Percentiles rank a stretch among this genome's conserved stretches.
phyloP scores from a whole-genome alignment of 2,329 filamentous ascomycete species.

The Hypoxylon sp. region DNA sequence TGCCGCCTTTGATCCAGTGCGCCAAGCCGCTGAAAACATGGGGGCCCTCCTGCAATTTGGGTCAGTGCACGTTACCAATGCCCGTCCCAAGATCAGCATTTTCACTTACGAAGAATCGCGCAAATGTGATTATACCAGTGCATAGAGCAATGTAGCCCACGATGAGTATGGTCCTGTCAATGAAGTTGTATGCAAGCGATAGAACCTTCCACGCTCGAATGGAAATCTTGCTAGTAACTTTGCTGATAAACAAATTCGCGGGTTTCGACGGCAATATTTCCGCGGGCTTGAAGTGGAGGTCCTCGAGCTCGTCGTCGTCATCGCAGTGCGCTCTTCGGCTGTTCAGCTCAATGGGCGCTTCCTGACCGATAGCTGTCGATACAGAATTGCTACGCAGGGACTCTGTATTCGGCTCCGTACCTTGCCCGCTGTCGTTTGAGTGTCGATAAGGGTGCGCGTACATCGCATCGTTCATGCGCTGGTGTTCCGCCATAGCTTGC shows the following conservation, averaged over 20 bases:
- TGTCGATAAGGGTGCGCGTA: slow-evolving; percentile 61
- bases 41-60: slow-evolving; percentile 67
- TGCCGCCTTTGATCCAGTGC: slow-evolving; percentile 92
- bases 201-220: slow-evolving; percentile 68
- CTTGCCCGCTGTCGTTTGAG: slow-evolving; percentile 79
- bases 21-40: slow-evolving; percentile 86
- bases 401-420: slow-evolving; percentile 76
- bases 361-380: slow-evolving; percentile 67
- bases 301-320: slow-evolving; percentile 55
- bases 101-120: slow-evolving; percentile 82
- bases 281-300: slow-evolving; percentile 55
- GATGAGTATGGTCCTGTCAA: slow-evolving; percentile 82
- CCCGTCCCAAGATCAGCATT: too few relatives aligned
- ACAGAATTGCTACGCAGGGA: slow-evolving; percentile 74
- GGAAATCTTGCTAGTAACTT: slow-evolving; percentile 67
- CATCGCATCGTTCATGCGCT: slow-evolving; percentile 55
- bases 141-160: slow-evolving; percentile 80
- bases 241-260: slow-evolving; percentile 64
- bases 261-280: slow-evolving; percentile 61
- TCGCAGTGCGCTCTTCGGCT: slow-evolving; percentile 61
- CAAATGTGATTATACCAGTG: slow-evolving; percentile 80
- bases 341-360: slow-evolving; percentile 55
- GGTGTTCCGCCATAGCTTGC: slow-evolving; percentile 65
- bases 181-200: slow-evolving; percentile 69
- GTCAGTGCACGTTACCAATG: slow-evolving; percentile 16